Base-by-base conservation (phyloP, 2,329 filamentous ascomycete genomes). In the Botrytis sinoallii region DNA sequence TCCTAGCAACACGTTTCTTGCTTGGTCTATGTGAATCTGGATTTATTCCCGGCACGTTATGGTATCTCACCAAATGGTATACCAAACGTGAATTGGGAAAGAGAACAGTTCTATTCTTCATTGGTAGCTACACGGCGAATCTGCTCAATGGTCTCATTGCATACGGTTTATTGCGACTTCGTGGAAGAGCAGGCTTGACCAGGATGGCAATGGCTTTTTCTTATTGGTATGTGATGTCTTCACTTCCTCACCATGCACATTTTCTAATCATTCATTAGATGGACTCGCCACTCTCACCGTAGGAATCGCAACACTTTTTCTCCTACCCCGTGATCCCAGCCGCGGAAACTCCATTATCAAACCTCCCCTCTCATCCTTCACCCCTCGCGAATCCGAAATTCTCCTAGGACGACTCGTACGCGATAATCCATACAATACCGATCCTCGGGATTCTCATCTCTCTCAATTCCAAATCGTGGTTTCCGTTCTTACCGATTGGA, bases 201-300 rank as follows among this genome's bases (percentile, higher is more conserved):
- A 72, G 88, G 88, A 4, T 90, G 88, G 88, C 82, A 86, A 44
- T 89, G 88, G 87, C 79, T 89, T 22, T 90, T 88, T 71, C 70
- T 71, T 25, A 40, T 72, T 57, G 70, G 70, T 67, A 46, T 35
- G 20, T 64, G 64, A 48, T 38, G 55, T 12, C 18, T 35, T 18
- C 8, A 22, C 4, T 20, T 29, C 14, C 20, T 68, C 81, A 82
- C 3, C 77, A 78, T 63, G 40, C 12, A n/a, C 35, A 22, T 35
- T 16, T 67, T 14, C 65, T 67, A 67, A 67, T 29, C 8, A 55
- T n/a, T 6, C 1, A 8, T 3, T 67, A 72, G 70, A 72, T 38
- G 77, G 74, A 16, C 67, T 77, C 20, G 52, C 77, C 2, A 78
- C 74, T 16, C 67, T 77, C 38, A 70, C 75, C 9, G 46, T 78